Evolutionary conservation across 2,329 filamentous ascomycete species (phyloP).

Genomic region (Apiospora sp.): DNA sequence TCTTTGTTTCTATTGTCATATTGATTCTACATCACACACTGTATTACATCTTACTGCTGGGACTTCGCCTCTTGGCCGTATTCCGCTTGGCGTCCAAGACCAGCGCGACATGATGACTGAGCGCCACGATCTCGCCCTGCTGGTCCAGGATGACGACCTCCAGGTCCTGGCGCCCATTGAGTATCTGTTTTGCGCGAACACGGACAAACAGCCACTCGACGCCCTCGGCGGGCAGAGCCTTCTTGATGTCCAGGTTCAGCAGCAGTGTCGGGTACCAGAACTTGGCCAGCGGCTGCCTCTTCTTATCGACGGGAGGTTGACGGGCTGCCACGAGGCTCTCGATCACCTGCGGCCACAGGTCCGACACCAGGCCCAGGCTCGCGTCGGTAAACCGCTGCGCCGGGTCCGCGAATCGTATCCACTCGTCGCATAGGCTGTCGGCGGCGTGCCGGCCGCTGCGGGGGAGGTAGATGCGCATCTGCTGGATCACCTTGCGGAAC

Average conservation of each 20-base stretch:
- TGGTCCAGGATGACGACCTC: conserved; percentile 41
- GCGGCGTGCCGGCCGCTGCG: conserved; percentile 32
- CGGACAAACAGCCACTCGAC: conserved; percentile 73
- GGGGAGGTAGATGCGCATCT: conserved; percentile 36
- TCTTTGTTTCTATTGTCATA: neutral
- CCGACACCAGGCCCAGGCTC: conserved; percentile 39
- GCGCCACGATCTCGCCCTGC: conserved; percentile 38
- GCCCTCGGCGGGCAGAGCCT: conserved; percentile 68
- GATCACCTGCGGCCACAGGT: conserved; percentile 41
- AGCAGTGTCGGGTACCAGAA: conserved; percentile 74
- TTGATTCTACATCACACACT: too few species aligned
- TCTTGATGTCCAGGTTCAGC: conserved; percentile 76
- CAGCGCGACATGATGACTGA: conserved; percentile 43
- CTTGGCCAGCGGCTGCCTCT: neutral
- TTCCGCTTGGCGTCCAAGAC: conserved; percentile 41
- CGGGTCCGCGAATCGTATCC: conserved; percentile 38
- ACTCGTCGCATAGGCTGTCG: conserved; percentile 40
- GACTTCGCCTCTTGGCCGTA: conserved; percentile 30
- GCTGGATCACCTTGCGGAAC: conserved; percentile 38
- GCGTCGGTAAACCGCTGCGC: conserved; percentile 39
- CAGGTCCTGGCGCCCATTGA: conserved; percentile 38
- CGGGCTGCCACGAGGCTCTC: conserved; percentile 28
- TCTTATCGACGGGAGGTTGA: conserved; percentile 25
- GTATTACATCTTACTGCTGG: conserved; percentile 13
- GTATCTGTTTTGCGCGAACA: conserved; percentile 44